Evolutionary conservation across 2,329 filamentous ascomycete species (phyloP), one percentile per base, ranked within the genome.

Genomic region (Plectosphaerella sp.): DNA sequence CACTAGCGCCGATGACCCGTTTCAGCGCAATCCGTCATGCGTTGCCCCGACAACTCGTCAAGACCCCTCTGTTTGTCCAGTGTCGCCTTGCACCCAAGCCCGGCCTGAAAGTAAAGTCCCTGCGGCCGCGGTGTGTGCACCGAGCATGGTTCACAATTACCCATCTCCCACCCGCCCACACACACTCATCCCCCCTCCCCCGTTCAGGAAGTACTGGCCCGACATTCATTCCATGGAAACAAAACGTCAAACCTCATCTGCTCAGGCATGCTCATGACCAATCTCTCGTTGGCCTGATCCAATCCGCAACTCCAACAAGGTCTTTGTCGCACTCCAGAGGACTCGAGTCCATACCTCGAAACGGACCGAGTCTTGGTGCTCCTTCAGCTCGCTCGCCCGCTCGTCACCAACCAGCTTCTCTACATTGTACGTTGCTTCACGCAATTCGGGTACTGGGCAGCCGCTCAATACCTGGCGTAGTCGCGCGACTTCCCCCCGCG

Each of bases 41-140:
- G 52, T 59, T 53, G 42, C 58, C 58, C 54, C 36, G 56, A 47
- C 58, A 52, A 59, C 58, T 16, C 8, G 3, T 33, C 28, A 12
- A 33, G 45, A 55, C 58, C 56, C 58, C 52, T 54, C 51, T 57
- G 51, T 55, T 58, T 58, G 55, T 57, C 45, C 45, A 47, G 16
- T 24, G 25, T 18, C 8, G 45, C 45, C 15, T 33, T 11, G 45
- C 20, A 35, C 11, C 25, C 45, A 9, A 18, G 18, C 24, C 45
- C 35, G 24, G 18, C 24, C 45, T 47, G 24, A 47, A 33, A 33
- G 45, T 28, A 22, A 18, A 45, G 41, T 12, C 41, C 22, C 16
- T 45, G 11, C 28, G 28, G 4, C 28, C 28, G 11, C 28, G 28
- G 28, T 33, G 28, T 33, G 28, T 33, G 28, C 28, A 33, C 28